phyloP scores from a whole-genome alignment of 805 yeast species.

The Myxozyma vanderwaltii region DNA sequence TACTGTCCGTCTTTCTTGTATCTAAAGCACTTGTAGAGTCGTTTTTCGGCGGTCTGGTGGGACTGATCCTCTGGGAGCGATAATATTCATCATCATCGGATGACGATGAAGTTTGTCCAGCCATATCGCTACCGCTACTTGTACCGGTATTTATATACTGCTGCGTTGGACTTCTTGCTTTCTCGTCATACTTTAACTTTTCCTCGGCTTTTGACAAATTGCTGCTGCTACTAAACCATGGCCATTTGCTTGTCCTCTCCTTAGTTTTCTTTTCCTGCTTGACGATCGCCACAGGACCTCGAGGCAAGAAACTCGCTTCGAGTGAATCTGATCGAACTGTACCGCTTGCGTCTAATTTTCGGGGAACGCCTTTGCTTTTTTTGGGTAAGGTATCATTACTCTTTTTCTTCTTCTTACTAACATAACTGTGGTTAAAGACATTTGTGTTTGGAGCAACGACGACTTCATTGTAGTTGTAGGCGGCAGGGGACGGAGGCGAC shows the following conservation, averaged over 20 bases:
- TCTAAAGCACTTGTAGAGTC: neutral
- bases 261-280: conserved; percentile 3
- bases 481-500: conserved; percentile 29
- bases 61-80: conserved; percentile 1
- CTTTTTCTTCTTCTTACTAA: conserved; percentile 4
- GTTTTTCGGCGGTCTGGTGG: neutral
- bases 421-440: conserved; percentile 2
- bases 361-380: conserved; percentile 13
- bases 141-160: conserved; percentile 2
- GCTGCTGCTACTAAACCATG: conserved; percentile 12
- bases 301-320: conserved; percentile 5
- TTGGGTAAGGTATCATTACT: neutral
- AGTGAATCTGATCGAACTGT: conserved; percentile 15
- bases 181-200: neutral
- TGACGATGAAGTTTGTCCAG: conserved; percentile 1
- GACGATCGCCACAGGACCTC: neutral
- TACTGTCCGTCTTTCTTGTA: neutral
- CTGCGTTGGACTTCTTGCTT: neutral
- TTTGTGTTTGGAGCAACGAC: conserved; percentile 8
- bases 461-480: neutral
- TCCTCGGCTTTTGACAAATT: neutral
- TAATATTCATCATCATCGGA: conserved; percentile 2
- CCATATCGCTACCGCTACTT: conserved; percentile 13
- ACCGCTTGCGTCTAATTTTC: conserved; percentile 22
- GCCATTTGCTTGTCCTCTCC: conserved; percentile 9